Evolutionary conservation across 805 yeast species (phyloP).

Genomic region (Saturnispora serradocipensis): DNA sequence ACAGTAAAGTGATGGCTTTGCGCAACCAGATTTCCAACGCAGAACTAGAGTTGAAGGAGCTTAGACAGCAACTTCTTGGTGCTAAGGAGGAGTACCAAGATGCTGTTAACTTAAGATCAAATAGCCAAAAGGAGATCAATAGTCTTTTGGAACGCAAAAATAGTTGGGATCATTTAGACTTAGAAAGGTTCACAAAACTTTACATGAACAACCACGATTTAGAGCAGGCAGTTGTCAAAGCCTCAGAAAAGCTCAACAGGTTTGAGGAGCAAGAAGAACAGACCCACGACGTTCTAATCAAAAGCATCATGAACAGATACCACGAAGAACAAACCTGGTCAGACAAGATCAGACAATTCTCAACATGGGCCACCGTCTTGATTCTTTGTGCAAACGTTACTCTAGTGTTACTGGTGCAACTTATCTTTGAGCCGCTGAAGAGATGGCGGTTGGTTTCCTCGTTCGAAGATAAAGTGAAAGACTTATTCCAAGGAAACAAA

Average conservation of each 20-base stretch:
- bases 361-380: constrained; percentile 94
- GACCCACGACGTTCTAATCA: constrained; percentile 56
- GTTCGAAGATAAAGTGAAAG: constrained; percentile 72
- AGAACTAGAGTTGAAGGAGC: constrained; percentile 42
- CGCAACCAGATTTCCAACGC: constrained; percentile 48
- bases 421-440: constrained; percentile 92
- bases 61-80: constrained; percentile 38
- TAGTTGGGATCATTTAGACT: constrained; percentile 68
- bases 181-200: constrained; percentile 74
- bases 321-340: constrained; percentile 99
- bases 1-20: constrained; percentile 65
- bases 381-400: constrained; percentile 81
- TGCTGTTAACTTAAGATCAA: constrained; percentile 55
- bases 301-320: constrained; percentile 76
- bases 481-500: constrained; percentile 33
- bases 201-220: constrained; percentile 75
- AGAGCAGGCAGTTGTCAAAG: constrained; percentile 46
- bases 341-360: constrained; percentile 85
- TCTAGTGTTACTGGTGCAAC: constrained; percentile 71
- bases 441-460: constrained; percentile 69
- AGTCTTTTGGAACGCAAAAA: constrained; percentile 80
- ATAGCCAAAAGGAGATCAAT: constrained; percentile 76
- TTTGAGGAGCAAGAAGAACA: constrained; percentile 61
- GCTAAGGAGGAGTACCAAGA: constrained; percentile 45
- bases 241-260: constrained; percentile 39